These are phyloP conservation scores for Phialocephala sp. DNA, from an alignment of 2,329 filamentous ascomycete species.

Conservation along the genomic window DNA sequence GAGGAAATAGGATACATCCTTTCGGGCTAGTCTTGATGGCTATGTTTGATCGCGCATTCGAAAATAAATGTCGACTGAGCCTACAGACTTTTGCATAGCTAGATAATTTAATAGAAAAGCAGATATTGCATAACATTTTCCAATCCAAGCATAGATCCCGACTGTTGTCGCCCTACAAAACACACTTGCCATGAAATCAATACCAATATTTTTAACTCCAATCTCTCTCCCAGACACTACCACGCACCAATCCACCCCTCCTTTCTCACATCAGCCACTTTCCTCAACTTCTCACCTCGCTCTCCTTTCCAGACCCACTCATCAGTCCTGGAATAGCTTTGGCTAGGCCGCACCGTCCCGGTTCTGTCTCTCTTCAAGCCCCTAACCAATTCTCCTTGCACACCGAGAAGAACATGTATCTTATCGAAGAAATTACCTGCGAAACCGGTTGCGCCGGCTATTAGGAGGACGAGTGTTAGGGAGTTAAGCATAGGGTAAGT, in stretches of 20 bases:
- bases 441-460: neutral
- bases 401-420: neutral
- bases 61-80: too few relatives aligned
- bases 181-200: neutral
- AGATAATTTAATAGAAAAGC: too few relatives aligned
- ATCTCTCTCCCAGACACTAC: neutral
- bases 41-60: too few relatives aligned
- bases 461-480: neutral
- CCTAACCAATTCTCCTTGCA: neutral
- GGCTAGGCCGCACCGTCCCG: too few relatives aligned
- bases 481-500: neutral
- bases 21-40: too few relatives aligned
- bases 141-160: too few relatives aligned
- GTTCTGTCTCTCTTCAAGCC: neutral
- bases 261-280: neutral
- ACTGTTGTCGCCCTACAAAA: too few relatives aligned
- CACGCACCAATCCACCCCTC: neutral
- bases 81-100: too few relatives aligned
- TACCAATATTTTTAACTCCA: neutral
- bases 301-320: neutral
- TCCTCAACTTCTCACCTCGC: neutral
- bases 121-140: too few relatives aligned
- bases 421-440: neutral
- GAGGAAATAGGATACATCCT: too few relatives aligned
- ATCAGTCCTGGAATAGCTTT: neutral